Conservation (phyloP, 116 monocot species). For the Iris pallida region DNA sequence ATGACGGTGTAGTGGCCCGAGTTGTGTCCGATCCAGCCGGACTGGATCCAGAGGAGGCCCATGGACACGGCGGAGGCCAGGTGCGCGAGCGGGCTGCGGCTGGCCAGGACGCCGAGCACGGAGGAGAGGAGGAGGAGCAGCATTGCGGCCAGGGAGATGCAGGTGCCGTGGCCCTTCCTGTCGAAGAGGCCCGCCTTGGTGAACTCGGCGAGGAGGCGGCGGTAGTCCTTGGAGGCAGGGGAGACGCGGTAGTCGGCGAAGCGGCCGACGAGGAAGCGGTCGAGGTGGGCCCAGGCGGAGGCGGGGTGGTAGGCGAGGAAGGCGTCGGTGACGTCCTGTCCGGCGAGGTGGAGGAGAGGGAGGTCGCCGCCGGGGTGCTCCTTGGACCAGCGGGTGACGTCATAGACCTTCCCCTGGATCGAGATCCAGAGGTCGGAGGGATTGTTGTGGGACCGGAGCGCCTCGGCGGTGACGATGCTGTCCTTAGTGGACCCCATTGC, state of each 20-base stretch:
- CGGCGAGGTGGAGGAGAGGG: constrained; percentile 16
- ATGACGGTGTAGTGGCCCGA: constrained; percentile 19
- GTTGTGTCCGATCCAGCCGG: constrained; percentile 16
- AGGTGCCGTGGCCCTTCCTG: constrained; percentile 13
- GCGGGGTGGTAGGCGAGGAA: constrained; percentile 19
- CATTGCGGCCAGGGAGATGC: constrained; percentile 10
- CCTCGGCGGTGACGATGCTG: constrained; percentile 10
- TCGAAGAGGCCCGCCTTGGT: constrained; percentile 16
- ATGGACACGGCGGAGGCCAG: background rate
- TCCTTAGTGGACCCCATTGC: background rate
- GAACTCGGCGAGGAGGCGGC: no score
- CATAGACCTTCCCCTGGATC: constrained; percentile 32
- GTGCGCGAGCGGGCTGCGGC: background rate
- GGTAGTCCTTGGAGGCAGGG: constrained; percentile 8
- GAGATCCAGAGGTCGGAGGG: constrained; percentile 28
- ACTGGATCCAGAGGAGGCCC: constrained; percentile 17
- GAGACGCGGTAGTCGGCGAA: constrained; percentile 15
- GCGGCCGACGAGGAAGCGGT: constrained; percentile 9
- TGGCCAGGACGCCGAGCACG: background rate
- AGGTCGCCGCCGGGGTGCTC: constrained; percentile 21
- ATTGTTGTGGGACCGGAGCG: constrained; percentile 17
- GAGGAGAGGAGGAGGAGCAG: background rate
- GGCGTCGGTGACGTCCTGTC: constrained; percentile 19
- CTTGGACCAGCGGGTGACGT: constrained; percentile 14
- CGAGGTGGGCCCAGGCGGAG: constrained; percentile 16